Percentiles rank a stretch among this genome's conserved stretches.
phyloP scores from a whole-genome alignment of 164 flowering plant species.

The Liriodendron chinense region DNA sequence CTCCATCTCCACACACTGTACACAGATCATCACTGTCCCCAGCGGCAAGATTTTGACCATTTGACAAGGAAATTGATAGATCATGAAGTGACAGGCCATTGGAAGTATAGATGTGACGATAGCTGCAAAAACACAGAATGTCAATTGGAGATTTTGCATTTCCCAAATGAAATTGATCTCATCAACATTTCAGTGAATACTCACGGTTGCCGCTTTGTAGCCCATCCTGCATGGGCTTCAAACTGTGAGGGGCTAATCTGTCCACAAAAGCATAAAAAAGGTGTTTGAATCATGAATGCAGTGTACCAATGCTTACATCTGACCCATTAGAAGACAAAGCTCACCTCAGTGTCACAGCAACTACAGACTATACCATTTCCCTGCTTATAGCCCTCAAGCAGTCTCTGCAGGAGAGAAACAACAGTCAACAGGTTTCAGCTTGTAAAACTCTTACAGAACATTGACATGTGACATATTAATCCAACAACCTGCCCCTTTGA shows the following conservation, averaged over 20 bases:
- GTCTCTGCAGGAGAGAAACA: constrained; percentile 34
- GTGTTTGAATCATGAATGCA: background rate
- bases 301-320: background rate
- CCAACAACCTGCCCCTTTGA: constrained; percentile 79
- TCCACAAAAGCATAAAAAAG: constrained; percentile 7
- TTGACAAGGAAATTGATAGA: constrained; percentile 65
- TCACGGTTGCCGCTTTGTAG: constrained; percentile 94
- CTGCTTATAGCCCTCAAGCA: constrained; percentile 71
- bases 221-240: constrained; percentile 97
- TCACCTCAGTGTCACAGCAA: constrained; percentile 67
- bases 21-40: constrained; percentile 76
- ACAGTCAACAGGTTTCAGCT: background rate
- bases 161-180: background rate
- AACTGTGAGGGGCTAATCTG: constrained; percentile 95
- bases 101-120: constrained; percentile 81
- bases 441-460: background rate
- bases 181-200: constrained; percentile 22
- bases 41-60: constrained; percentile 54
- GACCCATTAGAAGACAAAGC: background rate
- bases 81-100: constrained; percentile 85
- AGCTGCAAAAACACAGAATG: constrained; percentile 44
- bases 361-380: constrained; percentile 77
- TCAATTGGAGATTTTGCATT: background rate
- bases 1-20: constrained; percentile 78
- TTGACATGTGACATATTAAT: background rate